Conservation (phyloP, 495 filamentous ascomycete species). For the Neurospora terricola region DNA sequence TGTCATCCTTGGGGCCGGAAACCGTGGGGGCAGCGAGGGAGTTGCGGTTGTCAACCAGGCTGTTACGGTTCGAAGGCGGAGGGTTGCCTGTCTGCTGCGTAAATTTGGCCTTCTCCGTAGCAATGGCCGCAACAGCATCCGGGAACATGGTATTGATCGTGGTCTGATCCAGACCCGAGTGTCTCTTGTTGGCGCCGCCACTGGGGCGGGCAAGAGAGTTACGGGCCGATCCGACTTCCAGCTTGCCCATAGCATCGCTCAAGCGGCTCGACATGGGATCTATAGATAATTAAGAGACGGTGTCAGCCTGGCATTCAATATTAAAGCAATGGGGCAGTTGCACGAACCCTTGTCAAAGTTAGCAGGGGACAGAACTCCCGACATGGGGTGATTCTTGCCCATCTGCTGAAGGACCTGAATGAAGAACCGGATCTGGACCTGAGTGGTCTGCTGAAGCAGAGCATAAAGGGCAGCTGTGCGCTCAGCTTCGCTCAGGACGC, state of each 20-base stretch:
- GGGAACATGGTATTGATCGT: conserved; percentile 99
- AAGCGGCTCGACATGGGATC: conserved; percentile 96
- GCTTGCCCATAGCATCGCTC: conserved; percentile 95
- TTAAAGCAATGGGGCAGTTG: conserved; percentile 3
- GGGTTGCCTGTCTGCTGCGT: conserved; percentile 87
- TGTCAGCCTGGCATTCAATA: not conserved
- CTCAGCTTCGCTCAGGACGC: conserved; percentile 92
- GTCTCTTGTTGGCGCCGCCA: conserved; percentile 66
- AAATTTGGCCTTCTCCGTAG: conserved; percentile 94
- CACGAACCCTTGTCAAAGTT: conserved; percentile 94
- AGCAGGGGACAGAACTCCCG: conserved; percentile 85
- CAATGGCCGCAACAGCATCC: conserved; percentile 93
- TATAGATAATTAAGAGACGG: conserved; percentile 23
- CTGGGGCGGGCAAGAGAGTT: conserved; percentile 75
- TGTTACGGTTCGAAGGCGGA: conserved; percentile 88
- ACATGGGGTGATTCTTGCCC: conserved; percentile 96
- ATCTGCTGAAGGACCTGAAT: conserved; percentile 98
- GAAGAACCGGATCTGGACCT: conserved; percentile 98
- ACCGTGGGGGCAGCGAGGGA: conserved; percentile 74
- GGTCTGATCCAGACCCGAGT: conserved; percentile 81
- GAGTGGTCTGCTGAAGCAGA: conserved; percentile 92
- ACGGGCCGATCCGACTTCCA: conserved; percentile 74
- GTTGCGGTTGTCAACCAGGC: conserved; percentile 69
- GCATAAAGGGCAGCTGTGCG: conserved; percentile 92
- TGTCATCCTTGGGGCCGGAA: conserved; percentile 47